A percentile compares a stretch with the other conserved stretches of the same genome.
phyloP scores from a whole-genome alignment of 1,284 basidiomycete species.

The Trichosporon asahii region DNA sequence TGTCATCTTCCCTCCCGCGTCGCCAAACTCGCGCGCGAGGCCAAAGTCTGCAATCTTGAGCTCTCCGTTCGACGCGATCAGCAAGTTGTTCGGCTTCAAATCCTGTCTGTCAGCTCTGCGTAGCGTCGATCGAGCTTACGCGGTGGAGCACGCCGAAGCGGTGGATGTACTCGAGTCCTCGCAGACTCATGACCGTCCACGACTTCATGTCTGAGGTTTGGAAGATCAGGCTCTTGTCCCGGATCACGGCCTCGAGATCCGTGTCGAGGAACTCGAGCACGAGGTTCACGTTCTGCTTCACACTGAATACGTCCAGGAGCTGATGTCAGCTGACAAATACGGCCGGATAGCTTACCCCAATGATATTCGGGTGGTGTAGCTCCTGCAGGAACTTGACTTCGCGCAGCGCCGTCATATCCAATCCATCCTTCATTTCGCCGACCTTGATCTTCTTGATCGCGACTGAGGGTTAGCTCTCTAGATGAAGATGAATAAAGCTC shows the following conservation, averaged over 20 bases:
- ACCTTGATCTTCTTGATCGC: slow-evolving; percentile 99
- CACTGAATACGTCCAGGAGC: slow-evolving; percentile 96
- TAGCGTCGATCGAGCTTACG: slow-evolving; percentile 54
- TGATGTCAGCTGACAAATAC: slow-evolving; percentile 47
- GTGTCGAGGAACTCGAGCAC: slow-evolving; percentile 96
- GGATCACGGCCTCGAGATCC: slow-evolving; percentile 96
- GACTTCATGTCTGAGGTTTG: slow-evolving; percentile 94
- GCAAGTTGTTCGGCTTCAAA: slow-evolving; percentile 97
- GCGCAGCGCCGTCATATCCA: slow-evolving; percentile 97
- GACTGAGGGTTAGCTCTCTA: slow-evolving; percentile 55
- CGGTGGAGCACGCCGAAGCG: slow-evolving; percentile 89
- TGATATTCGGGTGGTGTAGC: slow-evolving; percentile 89
- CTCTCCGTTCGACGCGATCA: slow-evolving; percentile 83
- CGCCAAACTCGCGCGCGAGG: slow-evolving; percentile 82
- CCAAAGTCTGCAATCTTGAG: slow-evolving; percentile 99
- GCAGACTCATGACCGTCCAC: slow-evolving; percentile 98
- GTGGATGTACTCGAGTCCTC: slow-evolving; percentile 96
- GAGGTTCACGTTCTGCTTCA: slow-evolving; percentile 92
- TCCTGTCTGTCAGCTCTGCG: slow-evolving; percentile 60
- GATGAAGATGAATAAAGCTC: too few species aligned
- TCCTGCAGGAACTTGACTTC: slow-evolving; percentile 98
- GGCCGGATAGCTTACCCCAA: slow-evolving; percentile 67
- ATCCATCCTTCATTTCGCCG: slow-evolving; percentile 93
- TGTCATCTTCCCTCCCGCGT: slow-evolving; percentile 89
- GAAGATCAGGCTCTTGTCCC: slow-evolving; percentile 86